Evolutionary conservation across 225 moss, liverwort and hornwort species (phyloP), one percentile per base, ranked within the genome.

Genomic region (Straminergon stramineum): DNA sequence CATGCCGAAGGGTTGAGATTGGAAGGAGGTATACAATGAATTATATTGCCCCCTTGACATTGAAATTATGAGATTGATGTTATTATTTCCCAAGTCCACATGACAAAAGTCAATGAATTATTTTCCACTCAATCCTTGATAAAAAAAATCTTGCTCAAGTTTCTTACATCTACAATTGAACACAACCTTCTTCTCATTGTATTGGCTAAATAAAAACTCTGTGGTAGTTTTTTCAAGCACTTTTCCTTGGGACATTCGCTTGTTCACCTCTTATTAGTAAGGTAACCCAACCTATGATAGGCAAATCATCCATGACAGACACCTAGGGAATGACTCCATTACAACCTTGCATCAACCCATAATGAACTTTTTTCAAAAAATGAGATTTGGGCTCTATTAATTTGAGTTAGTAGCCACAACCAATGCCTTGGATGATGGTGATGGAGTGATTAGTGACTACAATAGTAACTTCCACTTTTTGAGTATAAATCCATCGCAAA

Each of bases 131-230:
- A 73, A 28, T 28, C 28, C 27, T 73, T 41, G 43, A 15, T 39
- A 39, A 5, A 21, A 14, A 39, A 7, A 39, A 32, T 0, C 2
- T 24, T 15, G 8, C 12, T 64, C 7, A 17, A 0, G 20, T 21
- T 37, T 37, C 12, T 68, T 37, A 7, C 26, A 71, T 26, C 15
- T 51, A 51, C 5, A 48, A 31, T 75, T 32, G 8, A 75, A 75
- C 7, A 32, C 31, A 74, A 74, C 26, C 7, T 58, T 28, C 27
- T 56, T 56, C 15, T 80, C 17, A 5, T 27, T 41, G 3, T 27
- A 58, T 17, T 0, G 15, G 1, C 4, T 4, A 39, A 51, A 43
- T 32, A 51, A 75, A 74, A 45, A 76, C 9, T 45, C 45, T 43
- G 32, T 20, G 13, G 13, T 32, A 32, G 8, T 20, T 48, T 76